Conservation (phyloP, 129 eudicot species). For the Lactuca sativa region DNA sequence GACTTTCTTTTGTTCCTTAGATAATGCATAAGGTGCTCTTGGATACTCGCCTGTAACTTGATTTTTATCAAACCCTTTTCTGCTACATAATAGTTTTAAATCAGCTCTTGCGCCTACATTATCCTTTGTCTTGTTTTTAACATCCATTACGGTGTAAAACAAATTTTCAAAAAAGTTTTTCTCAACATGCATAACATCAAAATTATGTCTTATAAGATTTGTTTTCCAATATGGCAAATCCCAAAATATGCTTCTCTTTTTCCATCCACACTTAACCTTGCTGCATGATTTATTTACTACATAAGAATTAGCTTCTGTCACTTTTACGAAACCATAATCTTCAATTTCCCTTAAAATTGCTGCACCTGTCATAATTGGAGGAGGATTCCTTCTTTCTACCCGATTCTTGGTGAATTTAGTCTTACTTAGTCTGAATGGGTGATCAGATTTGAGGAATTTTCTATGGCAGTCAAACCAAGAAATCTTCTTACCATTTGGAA, state of each 20-base stretch:
- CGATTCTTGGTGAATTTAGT: not conserved
- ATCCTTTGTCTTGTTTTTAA: constrained; percentile 34
- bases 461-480: constrained; percentile 30
- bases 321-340: not conserved
- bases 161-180: no score
- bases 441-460: not conserved
- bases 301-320: constrained; percentile 22
- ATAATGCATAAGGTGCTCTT: no score
- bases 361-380: not conserved
- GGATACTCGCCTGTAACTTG: no score
- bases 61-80: no score
- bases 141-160: constrained; percentile 4
- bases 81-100: not conserved
- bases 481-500: not conserved
- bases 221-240: no score
- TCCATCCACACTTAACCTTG: not conserved
- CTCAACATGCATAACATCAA: no score
- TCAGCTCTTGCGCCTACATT: constrained; percentile 18
- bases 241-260: no score
- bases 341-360: not conserved
- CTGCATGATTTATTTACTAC: not conserved
- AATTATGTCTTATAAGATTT: no score
- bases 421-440: not conserved
- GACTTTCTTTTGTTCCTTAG: no score
- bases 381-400: not conserved